Base-by-base conservation (phyloP, 129 eudicot genomes). In the Pseudognaphalium luteoalbum region DNA sequence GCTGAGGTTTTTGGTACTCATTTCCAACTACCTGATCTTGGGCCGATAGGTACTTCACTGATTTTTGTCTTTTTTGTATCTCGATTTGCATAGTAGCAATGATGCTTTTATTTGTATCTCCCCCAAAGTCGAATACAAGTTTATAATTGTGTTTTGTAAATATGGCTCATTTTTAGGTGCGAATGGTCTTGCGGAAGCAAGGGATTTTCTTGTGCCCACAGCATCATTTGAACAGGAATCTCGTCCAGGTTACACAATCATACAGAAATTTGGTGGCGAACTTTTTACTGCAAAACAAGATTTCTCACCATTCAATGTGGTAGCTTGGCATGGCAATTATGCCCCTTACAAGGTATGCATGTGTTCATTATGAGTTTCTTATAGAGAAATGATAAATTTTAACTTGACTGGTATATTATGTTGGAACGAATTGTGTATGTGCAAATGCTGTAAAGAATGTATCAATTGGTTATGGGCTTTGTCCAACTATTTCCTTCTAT, bases 311-410 rank as follows among this genome's bases (percentile, higher is more conserved):
- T 95, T 95, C 78, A 95, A 95, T 74, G 99, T 91, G 70, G 99
- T 87, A 42, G 99, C 99, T 25, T 95, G 99, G 99, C 99, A 95
- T 82, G 99, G 99, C 21, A 95, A 95, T 59, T 95, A 95, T 87
- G 97, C 77, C 16, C 99, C 99, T 16, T 95, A 89, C 64, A 95
- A 95, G 99, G 99, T 89, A 80, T 19, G 73, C 33, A 25, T 25
- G 39, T 37, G 33, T n/a, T 6, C 34, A 34, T 25, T 1, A 25
- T 25, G 28, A 25, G 3, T 62, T 70, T 33, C 69, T 41, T 41
- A 28, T 33, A 32, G 54, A 8, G 28, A 19, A 51, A 9, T 50
- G 28, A 15, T 4, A 3, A 1, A 4, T 7, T 32, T 9, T 19
- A 51, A 25, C 28, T 37, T 37, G 42, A 7, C 10, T 7, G 42